Percentiles rank a stretch among this genome's conserved stretches.
Evolutionary conservation across 2,329 filamentous ascomycete species (phyloP).

Genomic region (Fusarium sp.): DNA sequence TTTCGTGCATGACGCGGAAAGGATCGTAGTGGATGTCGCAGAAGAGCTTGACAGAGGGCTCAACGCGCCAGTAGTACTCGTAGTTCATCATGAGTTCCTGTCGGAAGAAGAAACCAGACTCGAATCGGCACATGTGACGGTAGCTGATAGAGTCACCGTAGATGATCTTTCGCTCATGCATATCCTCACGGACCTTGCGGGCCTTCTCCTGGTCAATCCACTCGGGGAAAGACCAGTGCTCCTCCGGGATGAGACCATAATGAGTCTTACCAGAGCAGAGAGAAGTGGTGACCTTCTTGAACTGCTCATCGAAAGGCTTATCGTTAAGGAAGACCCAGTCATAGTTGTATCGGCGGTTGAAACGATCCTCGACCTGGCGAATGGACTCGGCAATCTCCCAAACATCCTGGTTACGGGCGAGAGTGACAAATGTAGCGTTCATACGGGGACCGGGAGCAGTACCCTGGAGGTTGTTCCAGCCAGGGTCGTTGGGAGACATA

Average conservation of each 20-base stretch:
- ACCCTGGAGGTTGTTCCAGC: slow-evolving; percentile 65
- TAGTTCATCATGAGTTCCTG: slow-evolving; percentile 94
- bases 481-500: slow-evolving; percentile 64
- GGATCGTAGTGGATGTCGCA: slow-evolving; percentile 97
- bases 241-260: slow-evolving; percentile 88
- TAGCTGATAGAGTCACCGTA: slow-evolving; percentile 98
- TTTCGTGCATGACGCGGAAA: slow-evolving; percentile 95
- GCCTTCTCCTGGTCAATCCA: slow-evolving; percentile 98
- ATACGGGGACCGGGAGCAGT: slow-evolving; percentile 78
- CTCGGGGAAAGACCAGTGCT: slow-evolving; percentile 97
- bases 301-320: slow-evolving; percentile 89
- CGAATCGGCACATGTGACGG: slow-evolving; percentile 99
- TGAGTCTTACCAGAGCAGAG: slow-evolving; percentile 93
- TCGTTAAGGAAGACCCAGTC: slow-evolving; percentile 99
- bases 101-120: slow-evolving; percentile 99
- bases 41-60: slow-evolving; percentile 95
- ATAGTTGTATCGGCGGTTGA: slow-evolving; percentile 97
- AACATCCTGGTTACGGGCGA: slow-evolving; percentile 91
- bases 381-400: slow-evolving; percentile 99
- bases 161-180: slow-evolving; percentile 95
- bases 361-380: slow-evolving; percentile 95
- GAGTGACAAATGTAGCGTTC: slow-evolving; percentile 97
- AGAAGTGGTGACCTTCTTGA: slow-evolving; percentile 90
- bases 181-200: slow-evolving; percentile 89
- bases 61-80: slow-evolving; percentile 99